Base-by-base conservation (phyloP, 306 rosid genomes). In the Inga leiocalycina region DNA sequence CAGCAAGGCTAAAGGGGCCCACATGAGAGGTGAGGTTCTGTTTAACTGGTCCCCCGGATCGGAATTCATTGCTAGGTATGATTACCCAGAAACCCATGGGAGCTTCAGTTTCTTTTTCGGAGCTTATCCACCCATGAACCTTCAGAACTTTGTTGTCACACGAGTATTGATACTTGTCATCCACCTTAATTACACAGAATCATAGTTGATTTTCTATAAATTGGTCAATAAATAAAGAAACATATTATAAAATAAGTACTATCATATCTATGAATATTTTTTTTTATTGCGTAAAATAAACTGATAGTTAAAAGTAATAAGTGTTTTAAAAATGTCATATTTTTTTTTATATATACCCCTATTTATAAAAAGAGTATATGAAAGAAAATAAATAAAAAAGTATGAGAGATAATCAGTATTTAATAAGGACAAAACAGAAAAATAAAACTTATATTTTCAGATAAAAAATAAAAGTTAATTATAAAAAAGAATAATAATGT, bases 111-210 rank as follows among this genome's bases (percentile, higher is more conserved):
- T 88, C 73, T 10, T 79, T 19, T 52, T 49, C 61, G 43, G 86
- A 71, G 87, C 87, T 84, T 72, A 91, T 89, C 99, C 99, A 93
- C 32, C 99, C 99, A 78, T 96, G 99, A 7, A 96, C 97, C 78
- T 48, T 82, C 12, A 85, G 90, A 82, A 94, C 92, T 83, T 88
- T 88, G 87, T 86, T 94, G 30, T 89, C 91, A 79, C 90, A 75
- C 0, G 97, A 90, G 80, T 96, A 96, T 80, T 94, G 92, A 37
- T 96, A 96, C 83, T 96, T 96, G 89, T 96, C 99, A 81, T 93
- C 97, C 73, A 93, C 98, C 98, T 93, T 12, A 24, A 81, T 44
- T 62, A 57, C 57, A 1, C 14, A 39, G 30, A 17, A 69, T 1
- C 13, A 39, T 9, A 69, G 8, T 19, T 69, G 14, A 8, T 20